phyloP scores from a whole-genome alignment of 192 early-diverging fungal species.

The Podochytrium sp. region DNA sequence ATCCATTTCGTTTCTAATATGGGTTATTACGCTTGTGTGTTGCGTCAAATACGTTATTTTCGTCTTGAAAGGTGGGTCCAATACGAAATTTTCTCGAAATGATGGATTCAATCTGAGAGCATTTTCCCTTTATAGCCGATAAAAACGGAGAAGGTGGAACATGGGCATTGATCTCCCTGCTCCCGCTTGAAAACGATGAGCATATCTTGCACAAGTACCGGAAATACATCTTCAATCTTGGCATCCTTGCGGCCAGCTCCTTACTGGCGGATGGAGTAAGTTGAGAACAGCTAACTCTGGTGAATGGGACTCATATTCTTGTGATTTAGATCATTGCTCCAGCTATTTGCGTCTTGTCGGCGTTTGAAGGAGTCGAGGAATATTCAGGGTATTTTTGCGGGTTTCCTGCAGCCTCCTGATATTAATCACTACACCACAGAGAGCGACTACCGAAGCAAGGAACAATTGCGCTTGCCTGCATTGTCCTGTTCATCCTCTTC shows the following conservation, averaged over 20 bases:
- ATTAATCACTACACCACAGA: neutral
- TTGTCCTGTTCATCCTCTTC: slow-evolving; percentile 50
- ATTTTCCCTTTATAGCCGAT: slow-evolving; percentile 41
- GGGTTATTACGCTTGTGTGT: slow-evolving; percentile 53
- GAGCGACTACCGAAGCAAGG: slow-evolving; percentile 29
- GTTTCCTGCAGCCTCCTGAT: slow-evolving; percentile 2
- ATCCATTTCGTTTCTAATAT: slow-evolving; percentile 51
- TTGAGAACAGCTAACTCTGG: neutral
- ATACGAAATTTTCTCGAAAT: neutral
- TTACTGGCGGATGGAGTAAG: slow-evolving; percentile 49
- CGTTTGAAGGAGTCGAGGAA: slow-evolving; percentile 41
- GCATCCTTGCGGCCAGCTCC: slow-evolving; percentile 43
- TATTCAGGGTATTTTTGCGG: slow-evolving; percentile 25
- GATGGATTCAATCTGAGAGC: slow-evolving; percentile 3
- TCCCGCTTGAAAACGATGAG: slow-evolving; percentile 43
- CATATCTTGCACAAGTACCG: slow-evolving; percentile 29
- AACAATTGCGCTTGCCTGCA: slow-evolving; percentile 35
- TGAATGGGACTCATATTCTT: slow-evolving; percentile 26
- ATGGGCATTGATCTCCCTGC: slow-evolving; percentile 55
- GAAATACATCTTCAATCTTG: slow-evolving; percentile 32
- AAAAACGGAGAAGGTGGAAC: slow-evolving; percentile 66
- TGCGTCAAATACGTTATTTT: slow-evolving; percentile 51
- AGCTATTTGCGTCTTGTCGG: slow-evolving; percentile 44
- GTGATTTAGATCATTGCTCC: slow-evolving; percentile 39
- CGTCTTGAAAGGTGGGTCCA: slow-evolving; percentile 43